phyloP scores from a whole-genome alignment of 2,329 filamentous ascomycete genomes.

The Aspergillus sp. region DNA sequence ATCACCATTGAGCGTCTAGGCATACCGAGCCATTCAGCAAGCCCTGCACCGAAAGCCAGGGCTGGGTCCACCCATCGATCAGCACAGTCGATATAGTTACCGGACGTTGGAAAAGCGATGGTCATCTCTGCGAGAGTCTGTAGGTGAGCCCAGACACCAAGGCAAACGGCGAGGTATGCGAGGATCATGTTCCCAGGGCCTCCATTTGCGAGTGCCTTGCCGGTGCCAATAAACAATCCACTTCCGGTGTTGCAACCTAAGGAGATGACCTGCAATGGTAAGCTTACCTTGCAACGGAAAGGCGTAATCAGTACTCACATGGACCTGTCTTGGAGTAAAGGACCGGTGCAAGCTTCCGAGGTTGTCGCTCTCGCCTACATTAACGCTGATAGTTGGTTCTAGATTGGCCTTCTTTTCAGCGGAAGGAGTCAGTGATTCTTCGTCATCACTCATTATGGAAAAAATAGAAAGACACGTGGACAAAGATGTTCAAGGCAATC shows the following conservation, averaged over 20 bases:
- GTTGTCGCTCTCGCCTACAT: conserved; percentile 1
- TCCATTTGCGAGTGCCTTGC: conserved; percentile 15
- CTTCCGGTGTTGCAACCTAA: conserved; percentile 15
- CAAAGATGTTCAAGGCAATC: background rate
- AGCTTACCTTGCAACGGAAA: background rate
- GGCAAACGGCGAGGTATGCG: conserved; percentile 8
- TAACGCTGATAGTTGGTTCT: background rate
- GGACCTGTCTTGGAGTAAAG: conserved; percentile 6
- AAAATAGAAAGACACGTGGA: background rate
- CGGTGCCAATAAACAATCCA: conserved; percentile 17
- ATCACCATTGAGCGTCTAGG: background rate
- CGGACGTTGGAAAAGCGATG: conserved; percentile 34
- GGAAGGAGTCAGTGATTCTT: background rate
- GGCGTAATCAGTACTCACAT: background rate
- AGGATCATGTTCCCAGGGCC: conserved; percentile 16
- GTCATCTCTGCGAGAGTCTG: conserved; percentile 19
- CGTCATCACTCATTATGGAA: background rate
- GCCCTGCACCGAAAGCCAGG: conserved; percentile 44
- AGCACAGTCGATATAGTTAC: conserved; percentile 45
- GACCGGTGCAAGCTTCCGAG: background rate
- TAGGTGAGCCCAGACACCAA: conserved; percentile 18
- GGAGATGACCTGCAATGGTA: conserved; percentile 6
- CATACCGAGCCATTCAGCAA: conserved; percentile 28
- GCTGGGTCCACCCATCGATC: conserved; percentile 45
- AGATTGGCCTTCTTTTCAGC: background rate